Conservation (phyloP, 192 early-diverging fungal species). For the Entomortierella parvispora region DNA sequence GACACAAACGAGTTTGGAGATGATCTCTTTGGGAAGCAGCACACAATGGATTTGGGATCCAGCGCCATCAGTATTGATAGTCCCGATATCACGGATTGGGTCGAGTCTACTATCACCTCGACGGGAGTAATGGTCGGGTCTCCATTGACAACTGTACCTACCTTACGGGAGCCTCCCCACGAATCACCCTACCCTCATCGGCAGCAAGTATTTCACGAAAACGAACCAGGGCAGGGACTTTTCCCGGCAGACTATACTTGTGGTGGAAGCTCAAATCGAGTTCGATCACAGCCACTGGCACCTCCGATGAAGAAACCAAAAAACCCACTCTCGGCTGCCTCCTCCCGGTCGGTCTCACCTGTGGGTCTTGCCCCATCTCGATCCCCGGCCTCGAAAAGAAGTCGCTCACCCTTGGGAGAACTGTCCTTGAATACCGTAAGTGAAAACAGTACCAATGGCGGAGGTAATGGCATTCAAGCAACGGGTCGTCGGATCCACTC, state of each 20-base stretch:
- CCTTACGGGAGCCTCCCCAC: no score
- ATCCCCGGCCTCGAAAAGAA: not conserved
- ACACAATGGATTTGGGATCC: not conserved
- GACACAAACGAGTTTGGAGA: conserved; percentile 24
- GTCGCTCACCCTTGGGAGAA: conserved; percentile 4
- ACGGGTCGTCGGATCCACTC: not conserved
- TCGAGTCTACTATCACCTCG: not conserved
- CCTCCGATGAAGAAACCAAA: conserved; percentile 5
- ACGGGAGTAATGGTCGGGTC: no score
- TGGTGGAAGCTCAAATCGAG: not conserved
- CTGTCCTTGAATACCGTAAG: not conserved
- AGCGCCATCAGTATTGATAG: not conserved
- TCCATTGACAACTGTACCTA: no score
- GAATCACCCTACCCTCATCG: not conserved
- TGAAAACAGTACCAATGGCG: not conserved
- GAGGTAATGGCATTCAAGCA: not conserved
- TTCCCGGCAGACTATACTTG: not conserved
- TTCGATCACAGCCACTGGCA: not conserved
- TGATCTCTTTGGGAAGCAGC: conserved; percentile 17
- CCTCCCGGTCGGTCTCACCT: conserved; percentile 7
- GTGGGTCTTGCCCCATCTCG: no score
- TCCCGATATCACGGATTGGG: not conserved
- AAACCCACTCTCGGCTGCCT: conserved; percentile 24
- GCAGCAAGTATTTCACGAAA: no score
- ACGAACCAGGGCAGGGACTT: not conserved